Percentiles rank a stretch among this genome's conserved stretches.
phyloP scores from a whole-genome alignment of 768 basidiomycete species.

The Podaxis sp. region DNA sequence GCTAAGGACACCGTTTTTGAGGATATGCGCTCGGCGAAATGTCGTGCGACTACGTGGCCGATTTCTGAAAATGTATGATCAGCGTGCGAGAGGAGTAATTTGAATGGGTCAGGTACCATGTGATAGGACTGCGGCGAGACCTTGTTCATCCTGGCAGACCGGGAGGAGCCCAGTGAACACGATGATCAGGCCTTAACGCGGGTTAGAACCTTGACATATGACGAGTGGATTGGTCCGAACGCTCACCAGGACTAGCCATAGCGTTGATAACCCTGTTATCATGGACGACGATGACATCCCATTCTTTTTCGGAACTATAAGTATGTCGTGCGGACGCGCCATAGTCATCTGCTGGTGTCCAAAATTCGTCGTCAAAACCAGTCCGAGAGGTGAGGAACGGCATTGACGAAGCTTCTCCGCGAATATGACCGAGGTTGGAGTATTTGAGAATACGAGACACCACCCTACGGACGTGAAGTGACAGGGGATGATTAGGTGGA shows the following conservation, averaged over 20 bases:
- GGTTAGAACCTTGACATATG: background rate
- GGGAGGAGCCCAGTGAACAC: constrained; percentile 91
- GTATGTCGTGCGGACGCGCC: constrained; percentile 20
- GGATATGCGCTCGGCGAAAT: constrained; percentile 55
- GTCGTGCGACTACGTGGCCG: constrained; percentile 33
- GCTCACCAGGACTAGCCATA: constrained; percentile 66
- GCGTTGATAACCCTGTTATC: constrained; percentile 75
- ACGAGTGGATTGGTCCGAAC: background rate
- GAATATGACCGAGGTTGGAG: constrained; percentile 68
- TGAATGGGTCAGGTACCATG: constrained; percentile 56
- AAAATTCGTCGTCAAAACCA: constrained; percentile 28
- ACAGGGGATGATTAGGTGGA: constrained; percentile 64
- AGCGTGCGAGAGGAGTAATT: background rate
- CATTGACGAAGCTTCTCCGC: constrained; percentile 26
- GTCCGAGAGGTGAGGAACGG: constrained; percentile 22
- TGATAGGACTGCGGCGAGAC: constrained; percentile 79
- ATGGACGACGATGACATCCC: constrained; percentile 79
- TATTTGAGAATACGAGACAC: constrained; percentile 67
- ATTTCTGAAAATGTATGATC: background rate
- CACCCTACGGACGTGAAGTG: constrained; percentile 68
- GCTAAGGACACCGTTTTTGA: constrained; percentile 42
- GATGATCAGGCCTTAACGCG: constrained; percentile 61
- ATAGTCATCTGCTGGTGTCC: constrained; percentile 34
- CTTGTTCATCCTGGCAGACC: constrained; percentile 73
- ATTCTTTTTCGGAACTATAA: constrained; percentile 42